Percentiles rank a stretch among this genome's conserved stretches.
phyloP scores from a whole-genome alignment of 2,329 filamentous ascomycete species.

The Aphanoascus verrucosus region DNA sequence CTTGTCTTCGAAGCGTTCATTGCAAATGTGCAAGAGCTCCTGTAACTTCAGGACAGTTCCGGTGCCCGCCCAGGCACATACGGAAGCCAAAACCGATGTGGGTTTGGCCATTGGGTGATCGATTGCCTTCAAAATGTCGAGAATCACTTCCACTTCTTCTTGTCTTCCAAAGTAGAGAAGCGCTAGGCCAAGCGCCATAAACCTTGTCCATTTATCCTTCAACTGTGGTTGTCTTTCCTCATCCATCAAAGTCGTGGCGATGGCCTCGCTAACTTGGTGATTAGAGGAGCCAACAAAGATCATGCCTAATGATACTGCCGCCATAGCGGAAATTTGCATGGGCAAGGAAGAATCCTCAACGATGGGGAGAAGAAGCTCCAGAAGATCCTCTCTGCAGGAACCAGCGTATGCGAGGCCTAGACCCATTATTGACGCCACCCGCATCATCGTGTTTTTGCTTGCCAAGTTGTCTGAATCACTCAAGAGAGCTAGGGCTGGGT shows the following conservation, averaged over 20 bases:
- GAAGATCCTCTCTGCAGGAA: constrained; percentile 79
- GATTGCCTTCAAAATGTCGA: constrained; percentile 92
- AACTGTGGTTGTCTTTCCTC: constrained; percentile 83
- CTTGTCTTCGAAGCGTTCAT: constrained; percentile 88
- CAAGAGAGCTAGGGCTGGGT: constrained; percentile 79
- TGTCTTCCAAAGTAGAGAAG: constrained; percentile 92
- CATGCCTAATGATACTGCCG: constrained; percentile 77
- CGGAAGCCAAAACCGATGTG: constrained; percentile 87
- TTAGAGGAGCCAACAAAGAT: constrained; percentile 90
- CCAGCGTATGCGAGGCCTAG: constrained; percentile 90
- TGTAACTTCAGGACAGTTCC: constrained; percentile 95
- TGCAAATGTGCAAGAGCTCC: constrained; percentile 94
- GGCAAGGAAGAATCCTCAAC: constrained; percentile 73
- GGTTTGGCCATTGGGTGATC: constrained; percentile 95
- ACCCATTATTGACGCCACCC: constrained; percentile 86
- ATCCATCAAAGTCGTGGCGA: constrained; percentile 85
- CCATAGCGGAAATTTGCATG: constrained; percentile 96
- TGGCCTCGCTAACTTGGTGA: constrained; percentile 79
- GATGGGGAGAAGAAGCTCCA: constrained; percentile 75
- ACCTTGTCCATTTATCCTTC: constrained; percentile 96
- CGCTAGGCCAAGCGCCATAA: constrained; percentile 86
- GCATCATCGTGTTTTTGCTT: constrained; percentile 64
- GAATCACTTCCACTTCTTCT: constrained; percentile 95
- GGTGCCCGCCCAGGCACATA: constrained; percentile 96
- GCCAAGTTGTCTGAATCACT: constrained; percentile 70